Evolutionary conservation across 1,284 basidiomycete species (phyloP).

Genomic region (Puccinia coronata): DNA sequence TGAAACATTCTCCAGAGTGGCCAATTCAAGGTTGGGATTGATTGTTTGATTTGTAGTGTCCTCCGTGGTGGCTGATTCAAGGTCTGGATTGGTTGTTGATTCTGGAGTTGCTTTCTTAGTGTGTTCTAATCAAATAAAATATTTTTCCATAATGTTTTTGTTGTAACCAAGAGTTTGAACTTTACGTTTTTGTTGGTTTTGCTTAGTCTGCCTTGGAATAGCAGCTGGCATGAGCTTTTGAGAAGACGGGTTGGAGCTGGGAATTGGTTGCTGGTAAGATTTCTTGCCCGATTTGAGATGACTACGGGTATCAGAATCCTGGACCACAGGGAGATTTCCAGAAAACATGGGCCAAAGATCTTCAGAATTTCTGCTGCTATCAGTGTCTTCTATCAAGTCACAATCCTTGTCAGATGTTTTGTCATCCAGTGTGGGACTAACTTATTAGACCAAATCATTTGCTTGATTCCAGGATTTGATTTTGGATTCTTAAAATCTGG

Average conservation of each 20-base stretch:
- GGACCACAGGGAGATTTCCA: not conserved
- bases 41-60: too few species aligned
- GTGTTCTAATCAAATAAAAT: not conserved
- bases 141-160: not conserved
- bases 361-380: too few species aligned
- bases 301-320: not conserved
- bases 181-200: not conserved
- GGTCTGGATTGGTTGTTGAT: not conserved
- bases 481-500: not conserved
- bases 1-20: too few species aligned
- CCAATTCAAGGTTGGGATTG: too few species aligned
- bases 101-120: not conserved
- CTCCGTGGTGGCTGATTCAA: not conserved
- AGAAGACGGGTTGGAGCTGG: not conserved
- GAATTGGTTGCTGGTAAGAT: not conserved
- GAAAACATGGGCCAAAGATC: slow-evolving; percentile 6
- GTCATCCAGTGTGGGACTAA: not conserved
- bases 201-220: slow-evolving; percentile 13
- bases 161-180: not conserved
- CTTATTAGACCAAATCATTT: not conserved
- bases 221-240: not conserved
- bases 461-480: slow-evolving; percentile 6
- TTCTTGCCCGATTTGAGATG: slow-evolving; percentile 12
- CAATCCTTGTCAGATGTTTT: slow-evolving; percentile 14
- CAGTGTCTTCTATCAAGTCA: not conserved